These are phyloP conservation scores for Phytophthora pisi DNA, from an alignment of 352 stramenopile species.

Conservation along the genomic window DNA sequence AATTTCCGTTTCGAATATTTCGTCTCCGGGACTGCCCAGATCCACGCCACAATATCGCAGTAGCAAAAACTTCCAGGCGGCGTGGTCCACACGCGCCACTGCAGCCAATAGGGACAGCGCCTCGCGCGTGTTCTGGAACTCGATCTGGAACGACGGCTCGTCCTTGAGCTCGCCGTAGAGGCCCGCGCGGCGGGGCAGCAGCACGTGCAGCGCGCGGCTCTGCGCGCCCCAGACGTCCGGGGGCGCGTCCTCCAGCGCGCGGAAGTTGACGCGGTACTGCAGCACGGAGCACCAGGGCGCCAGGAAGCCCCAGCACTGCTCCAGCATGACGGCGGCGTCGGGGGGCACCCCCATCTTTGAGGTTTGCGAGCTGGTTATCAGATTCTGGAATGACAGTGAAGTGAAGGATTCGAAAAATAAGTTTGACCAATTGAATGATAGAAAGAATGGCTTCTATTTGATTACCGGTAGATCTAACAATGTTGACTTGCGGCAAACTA, in stretches of 20 bases:
- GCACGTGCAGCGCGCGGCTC: neutral
- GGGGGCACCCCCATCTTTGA: neutral
- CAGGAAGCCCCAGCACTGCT: slow-evolving; percentile 1
- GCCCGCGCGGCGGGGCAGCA: neutral
- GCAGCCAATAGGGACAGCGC: slow-evolving; percentile 19
- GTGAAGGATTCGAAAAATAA: neutral
- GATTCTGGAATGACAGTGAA: neutral
- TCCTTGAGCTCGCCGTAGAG: slow-evolving; percentile 11
- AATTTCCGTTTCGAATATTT: slow-evolving; percentile 5
- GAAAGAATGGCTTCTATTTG: neutral
- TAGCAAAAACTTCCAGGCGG: slow-evolving; percentile 22
- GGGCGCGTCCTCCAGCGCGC: neutral
- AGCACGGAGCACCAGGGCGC: neutral
- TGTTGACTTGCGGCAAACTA: no score
- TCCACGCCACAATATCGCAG: slow-evolving; percentile 18
- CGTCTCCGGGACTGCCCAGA: neutral
- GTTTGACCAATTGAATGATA: neutral
- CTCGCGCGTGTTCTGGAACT: slow-evolving; percentile 27
- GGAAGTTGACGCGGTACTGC: neutral
- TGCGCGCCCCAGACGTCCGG: neutral
- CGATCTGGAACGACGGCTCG: slow-evolving; percentile 12
- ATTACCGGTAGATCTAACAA: no score
- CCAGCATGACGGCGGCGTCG: neutral
- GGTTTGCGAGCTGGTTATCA: neutral
- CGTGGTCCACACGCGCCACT: slow-evolving; percentile 16